Conservation (phyloP, 768 basidiomycete species). For the Sutorius australiensis region DNA sequence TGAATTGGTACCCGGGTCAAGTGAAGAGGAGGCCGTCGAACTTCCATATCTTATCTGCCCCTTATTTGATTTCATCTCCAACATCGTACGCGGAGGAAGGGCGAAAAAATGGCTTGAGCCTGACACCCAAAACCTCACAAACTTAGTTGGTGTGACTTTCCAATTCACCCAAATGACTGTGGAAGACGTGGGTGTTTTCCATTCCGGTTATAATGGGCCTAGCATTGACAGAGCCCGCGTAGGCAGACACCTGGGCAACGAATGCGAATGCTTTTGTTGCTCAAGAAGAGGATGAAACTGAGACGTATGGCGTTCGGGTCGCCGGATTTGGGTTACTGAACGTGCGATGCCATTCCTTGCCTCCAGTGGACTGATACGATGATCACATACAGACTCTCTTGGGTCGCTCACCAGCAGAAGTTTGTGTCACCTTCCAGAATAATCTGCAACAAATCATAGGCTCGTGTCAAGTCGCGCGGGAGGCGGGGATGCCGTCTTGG, state of each 20-base stretch:
- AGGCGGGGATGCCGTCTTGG: slow-evolving; percentile 62
- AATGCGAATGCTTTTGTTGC: slow-evolving; percentile 91
- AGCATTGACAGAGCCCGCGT: slow-evolving; percentile 1
- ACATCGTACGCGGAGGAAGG: slow-evolving; percentile 59
- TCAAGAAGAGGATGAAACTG: slow-evolving; percentile 91
- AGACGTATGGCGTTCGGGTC: slow-evolving; percentile 75
- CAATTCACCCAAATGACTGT: slow-evolving; percentile 82
- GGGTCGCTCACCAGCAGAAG: slow-evolving; percentile 49
- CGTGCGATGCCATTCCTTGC: slow-evolving; percentile 38
- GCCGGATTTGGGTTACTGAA: slow-evolving; percentile 81
- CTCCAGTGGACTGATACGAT: slow-evolving; percentile 1
- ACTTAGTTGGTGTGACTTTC: slow-evolving; percentile 55
- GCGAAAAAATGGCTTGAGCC: slow-evolving; percentile 61
- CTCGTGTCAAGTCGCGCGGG: slow-evolving; percentile 52
- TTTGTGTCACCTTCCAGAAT: slow-evolving; percentile 50
- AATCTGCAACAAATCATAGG: slow-evolving; percentile 52
- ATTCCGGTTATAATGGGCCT: neutral
- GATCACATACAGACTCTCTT: slow-evolving; percentile 47
- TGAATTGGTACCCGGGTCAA: slow-evolving; percentile 55
- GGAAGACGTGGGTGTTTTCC: slow-evolving; percentile 63
- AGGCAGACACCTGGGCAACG: slow-evolving; percentile 90
- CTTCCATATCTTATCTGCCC: slow-evolving; percentile 74
- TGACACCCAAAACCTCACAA: slow-evolving; percentile 39
- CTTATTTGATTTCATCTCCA: slow-evolving; percentile 76
- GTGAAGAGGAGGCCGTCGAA: slow-evolving; percentile 75